Evolutionary conservation across 805 yeast genomes (phyloP), one percentile per base, ranked within the genome.

Genomic region (Cyberlindnera sargentensis): DNA sequence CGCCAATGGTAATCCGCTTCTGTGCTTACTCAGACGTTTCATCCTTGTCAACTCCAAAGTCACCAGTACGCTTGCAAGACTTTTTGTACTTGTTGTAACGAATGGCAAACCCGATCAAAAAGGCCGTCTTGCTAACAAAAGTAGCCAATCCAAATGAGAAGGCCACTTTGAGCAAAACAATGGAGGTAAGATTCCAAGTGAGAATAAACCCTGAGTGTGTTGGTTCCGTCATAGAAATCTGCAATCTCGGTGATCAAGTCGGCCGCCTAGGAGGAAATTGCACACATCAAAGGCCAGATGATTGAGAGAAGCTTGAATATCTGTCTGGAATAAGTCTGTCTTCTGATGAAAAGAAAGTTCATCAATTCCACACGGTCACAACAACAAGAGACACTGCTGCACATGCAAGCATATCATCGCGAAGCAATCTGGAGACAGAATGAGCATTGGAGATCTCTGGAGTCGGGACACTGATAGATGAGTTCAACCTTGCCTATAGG

Each of bases 221-320:
- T 20, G 6, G 10, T 20, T 10, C 10, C n/a, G 20, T 25, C 26
- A 27, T 29, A 30, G n/a, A 20, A 9, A 6, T n/a, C 29, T 23
- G 20, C 40, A 8, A 37, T 37, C 15, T 29, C 25, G 5, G 15
- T 37, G 6, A 23, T 34, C 23, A 37, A 15, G n/a, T 31, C 26
- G 6, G 10, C 20, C 5, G n/a, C 32, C 26, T 23, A 4, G 11
- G 27, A 24, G 26, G 34, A 29, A n/a, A 23, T 25, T 6, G 33
- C 40, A 23, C 40, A 37, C 40, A 37, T 37, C 8, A 37, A 8
- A 23, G 40, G 24, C 40, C 40, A 37, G 26, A 37, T 30, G 20
- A 37, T 31, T 10, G 23, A 24, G 7, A 24, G 34, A 30, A 20
- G 26, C 3, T 29, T 37, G 31, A 37, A 6, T 9, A 20, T 37